Evolutionary conservation across 2,329 filamentous ascomycete species (phyloP), one percentile per base, ranked within the genome.

Genomic region (Bisporella sp.): DNA sequence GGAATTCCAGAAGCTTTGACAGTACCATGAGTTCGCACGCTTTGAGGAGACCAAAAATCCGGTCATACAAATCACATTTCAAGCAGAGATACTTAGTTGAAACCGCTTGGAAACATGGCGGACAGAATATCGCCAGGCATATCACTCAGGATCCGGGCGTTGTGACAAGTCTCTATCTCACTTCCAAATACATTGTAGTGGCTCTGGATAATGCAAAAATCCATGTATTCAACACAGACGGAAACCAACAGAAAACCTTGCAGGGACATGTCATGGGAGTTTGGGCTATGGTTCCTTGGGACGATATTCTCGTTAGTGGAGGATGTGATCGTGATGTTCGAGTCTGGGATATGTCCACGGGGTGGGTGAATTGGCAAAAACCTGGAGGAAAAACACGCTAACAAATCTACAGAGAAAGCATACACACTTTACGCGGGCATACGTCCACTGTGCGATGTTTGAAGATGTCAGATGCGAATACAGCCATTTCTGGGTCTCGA

Each of bases 281-380:
- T 21, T 99, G 93, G 93, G 93, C 93, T 45, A 97, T 99, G 92
- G 90, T 99, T 29, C 93, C 93, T 5, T 96, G 91, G 88, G 92
- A 89, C 53, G 92, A 99, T 66, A 86, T 89, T 48, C 77, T 99
- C 54, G 93, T 99, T 53, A 96, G 90, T 62, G 93, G 93, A 61
- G 93, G 93, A 5, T 99, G 93, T 66, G 93, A 99, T 71, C 82
- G 93, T 54, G 93, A 99, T 65, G 93, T 99, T 31, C 81, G 93
- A 51, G 93, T 99, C 5, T 99, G 93, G 93, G 88, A 99, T 64
- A 84, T 99, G 74, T 83, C 84, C 46, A 95, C 89, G 54, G 93
- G 91, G 89, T 95, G 79, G 67, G 82, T 60, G 45, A 54, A 65
- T 68, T 57, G 64, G 51, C 32, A 45, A 32, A 51, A 33, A 31